Evolutionary conservation across 495 filamentous ascomycete genomes (phyloP).

Genomic region (Penicillium steckii): DNA sequence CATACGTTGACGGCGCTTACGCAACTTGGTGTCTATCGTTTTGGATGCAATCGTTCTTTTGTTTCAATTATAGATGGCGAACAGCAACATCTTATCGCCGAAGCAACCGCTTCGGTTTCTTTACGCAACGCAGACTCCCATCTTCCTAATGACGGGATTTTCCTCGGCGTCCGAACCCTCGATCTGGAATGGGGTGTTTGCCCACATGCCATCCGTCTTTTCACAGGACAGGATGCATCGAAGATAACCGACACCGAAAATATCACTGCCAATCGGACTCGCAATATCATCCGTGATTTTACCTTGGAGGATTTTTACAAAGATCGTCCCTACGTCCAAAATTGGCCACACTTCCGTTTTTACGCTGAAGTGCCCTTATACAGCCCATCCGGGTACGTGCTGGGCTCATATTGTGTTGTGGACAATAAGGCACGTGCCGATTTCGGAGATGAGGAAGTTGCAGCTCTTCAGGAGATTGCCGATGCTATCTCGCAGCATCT

Average conservation of each 20-base stretch:
- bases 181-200: constrained; percentile 41
- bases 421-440: constrained; percentile 46
- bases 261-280: constrained; percentile 18
- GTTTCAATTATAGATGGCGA: constrained; percentile 55
- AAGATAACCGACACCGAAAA: constrained; percentile 13
- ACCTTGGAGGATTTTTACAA: constrained; percentile 40
- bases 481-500: constrained; percentile 22
- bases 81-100: constrained; percentile 57
- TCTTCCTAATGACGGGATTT: constrained; percentile 30
- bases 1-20: constrained; percentile 58
- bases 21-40: constrained; percentile 56
- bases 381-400: constrained; percentile 52
- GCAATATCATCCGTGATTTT: constrained; percentile 48
- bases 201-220: constrained; percentile 31
- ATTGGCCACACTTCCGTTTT: constrained; percentile 45
- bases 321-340: constrained; percentile 33
- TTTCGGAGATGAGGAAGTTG: constrained; percentile 19
- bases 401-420: constrained; percentile 61
- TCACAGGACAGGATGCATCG: constrained; percentile 12
- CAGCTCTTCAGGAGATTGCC: constrained; percentile 24
- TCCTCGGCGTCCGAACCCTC: constrained; percentile 40
- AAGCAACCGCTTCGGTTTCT: constrained; percentile 52
- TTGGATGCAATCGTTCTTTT: constrained; percentile 49
- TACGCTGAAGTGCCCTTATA: constrained; percentile 64
- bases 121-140: constrained; percentile 26